A percentile compares a stretch with the other conserved stretches of the same genome.
These are phyloP conservation scores for Russula abietina DNA, from an alignment of 768 basidiomycete species.

Conservation along the genomic window DNA sequence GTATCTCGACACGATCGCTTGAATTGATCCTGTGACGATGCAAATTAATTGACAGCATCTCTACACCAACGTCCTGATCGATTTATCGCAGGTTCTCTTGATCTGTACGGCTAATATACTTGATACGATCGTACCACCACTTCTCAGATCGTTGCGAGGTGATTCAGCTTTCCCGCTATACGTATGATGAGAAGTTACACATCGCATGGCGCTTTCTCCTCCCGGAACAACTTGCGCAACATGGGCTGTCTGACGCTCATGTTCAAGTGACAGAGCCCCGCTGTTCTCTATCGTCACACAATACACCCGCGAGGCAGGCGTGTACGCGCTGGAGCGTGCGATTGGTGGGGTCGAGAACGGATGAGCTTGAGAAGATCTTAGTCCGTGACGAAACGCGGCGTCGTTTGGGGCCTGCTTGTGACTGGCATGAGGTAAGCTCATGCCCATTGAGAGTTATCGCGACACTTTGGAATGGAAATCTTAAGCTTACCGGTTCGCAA, in stretches of 20 bases:
- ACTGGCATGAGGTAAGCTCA: constrained; percentile 33
- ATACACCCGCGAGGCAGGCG: constrained; percentile 89
- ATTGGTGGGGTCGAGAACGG: constrained; percentile 74
- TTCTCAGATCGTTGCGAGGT: constrained; percentile 88
- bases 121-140: constrained; percentile 81
- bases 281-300: constrained; percentile 66
- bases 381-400: constrained; percentile 71
- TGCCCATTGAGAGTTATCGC: constrained; percentile 78
- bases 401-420: constrained; percentile 82
- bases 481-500: constrained; percentile 80
- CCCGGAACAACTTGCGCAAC: constrained; percentile 79
- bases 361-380: constrained; percentile 77
- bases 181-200: constrained; percentile 85
- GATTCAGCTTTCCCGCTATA: constrained; percentile 78
- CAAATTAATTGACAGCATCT: constrained; percentile 55
- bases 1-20: neutral
- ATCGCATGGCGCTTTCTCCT: constrained; percentile 84
- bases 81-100: constrained; percentile 86
- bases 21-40: neutral
- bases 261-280: constrained; percentile 61
- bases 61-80: constrained; percentile 84
- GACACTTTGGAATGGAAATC: constrained; percentile 65
- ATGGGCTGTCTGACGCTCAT: constrained; percentile 59
- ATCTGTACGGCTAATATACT: constrained; percentile 90
- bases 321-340: constrained; percentile 81